Conservation (phyloP, 768 basidiomycete genomes). For the Hypholoma sublateritium region DNA sequence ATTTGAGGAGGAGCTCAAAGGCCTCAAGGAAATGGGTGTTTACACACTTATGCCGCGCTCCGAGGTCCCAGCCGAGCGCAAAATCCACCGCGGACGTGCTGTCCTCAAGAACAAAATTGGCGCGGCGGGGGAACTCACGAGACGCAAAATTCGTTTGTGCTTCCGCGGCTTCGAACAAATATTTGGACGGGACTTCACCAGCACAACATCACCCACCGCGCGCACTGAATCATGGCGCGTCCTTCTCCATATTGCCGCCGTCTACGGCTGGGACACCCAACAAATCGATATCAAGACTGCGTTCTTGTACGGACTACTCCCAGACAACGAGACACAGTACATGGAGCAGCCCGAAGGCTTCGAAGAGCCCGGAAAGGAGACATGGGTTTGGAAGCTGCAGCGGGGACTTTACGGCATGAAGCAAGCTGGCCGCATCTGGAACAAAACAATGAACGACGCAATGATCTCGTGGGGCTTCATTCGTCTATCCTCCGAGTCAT, state of each 20-base stretch:
- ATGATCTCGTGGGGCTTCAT: conserved; percentile 30
- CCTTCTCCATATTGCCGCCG: conserved; percentile 34
- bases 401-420: conserved; percentile 7
- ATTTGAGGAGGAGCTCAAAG: conserved; percentile 24
- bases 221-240: conserved; percentile 38
- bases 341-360: conserved; percentile 37
- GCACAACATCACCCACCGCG: conserved; percentile 40
- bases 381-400: conserved; percentile 20
- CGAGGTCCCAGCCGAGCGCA: conserved; percentile 14
- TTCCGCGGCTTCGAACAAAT: conserved; percentile 42
- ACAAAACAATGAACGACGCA: conserved; percentile 26
- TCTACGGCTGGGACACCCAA: conserved; percentile 27
- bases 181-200: conserved; percentile 39
- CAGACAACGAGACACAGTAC: conserved; percentile 27
- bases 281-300: conserved; percentile 32
- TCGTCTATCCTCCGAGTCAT: conserved; percentile 24
- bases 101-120: conserved; percentile 12
- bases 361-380: conserved; percentile 23
- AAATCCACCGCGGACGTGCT: conserved; percentile 14
- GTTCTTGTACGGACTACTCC: conserved; percentile 33
- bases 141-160: conserved; percentile 39
- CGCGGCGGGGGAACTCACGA: conserved; percentile 22
- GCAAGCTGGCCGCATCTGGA: conserved; percentile 25
- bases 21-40: conserved; percentile 21
- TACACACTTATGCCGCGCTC: conserved; percentile 25